Conservation (phyloP, 306 rosid species). For the Luffa aegyptiaca region DNA sequence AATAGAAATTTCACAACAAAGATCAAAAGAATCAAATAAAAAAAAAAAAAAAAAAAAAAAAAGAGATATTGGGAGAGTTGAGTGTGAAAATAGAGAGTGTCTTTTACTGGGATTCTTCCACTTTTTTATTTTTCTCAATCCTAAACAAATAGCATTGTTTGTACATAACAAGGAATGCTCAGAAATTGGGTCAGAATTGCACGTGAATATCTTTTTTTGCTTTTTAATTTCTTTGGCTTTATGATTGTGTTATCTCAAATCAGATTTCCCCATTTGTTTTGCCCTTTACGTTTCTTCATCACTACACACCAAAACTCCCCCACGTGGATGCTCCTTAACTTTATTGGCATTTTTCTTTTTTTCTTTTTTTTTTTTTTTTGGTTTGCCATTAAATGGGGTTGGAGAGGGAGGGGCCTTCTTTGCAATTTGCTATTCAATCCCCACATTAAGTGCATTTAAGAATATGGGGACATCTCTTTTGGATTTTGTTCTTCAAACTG, state of each 20-base stretch:
- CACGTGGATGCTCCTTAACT: slow-evolving; percentile 8
- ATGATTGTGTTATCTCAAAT: background rate
- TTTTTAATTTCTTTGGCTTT: background rate
- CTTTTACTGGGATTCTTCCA: background rate
- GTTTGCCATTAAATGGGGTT: background rate
- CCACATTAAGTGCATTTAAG: background rate
- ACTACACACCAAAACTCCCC: slow-evolving; percentile 4
- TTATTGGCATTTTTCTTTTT: background rate
- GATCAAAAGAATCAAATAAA: background rate
- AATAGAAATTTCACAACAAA: background rate
- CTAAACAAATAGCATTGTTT: background rate
- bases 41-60: background rate
- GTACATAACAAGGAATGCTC: background rate
- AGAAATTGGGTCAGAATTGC: background rate
- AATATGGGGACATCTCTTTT: background rate
- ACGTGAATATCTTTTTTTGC: background rate
- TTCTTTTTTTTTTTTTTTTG: background rate
- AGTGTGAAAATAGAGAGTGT: background rate
- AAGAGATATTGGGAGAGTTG: background rate
- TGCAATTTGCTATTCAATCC: background rate
- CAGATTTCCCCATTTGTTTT: background rate
- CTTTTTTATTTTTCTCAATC: background rate
- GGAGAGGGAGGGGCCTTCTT: background rate
- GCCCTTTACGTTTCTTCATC: background rate
- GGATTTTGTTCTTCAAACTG: background rate